These are phyloP conservation scores for Liquidambar formosana DNA, from an alignment of 164 flowering plant genomes.

Conservation along the genomic window DNA sequence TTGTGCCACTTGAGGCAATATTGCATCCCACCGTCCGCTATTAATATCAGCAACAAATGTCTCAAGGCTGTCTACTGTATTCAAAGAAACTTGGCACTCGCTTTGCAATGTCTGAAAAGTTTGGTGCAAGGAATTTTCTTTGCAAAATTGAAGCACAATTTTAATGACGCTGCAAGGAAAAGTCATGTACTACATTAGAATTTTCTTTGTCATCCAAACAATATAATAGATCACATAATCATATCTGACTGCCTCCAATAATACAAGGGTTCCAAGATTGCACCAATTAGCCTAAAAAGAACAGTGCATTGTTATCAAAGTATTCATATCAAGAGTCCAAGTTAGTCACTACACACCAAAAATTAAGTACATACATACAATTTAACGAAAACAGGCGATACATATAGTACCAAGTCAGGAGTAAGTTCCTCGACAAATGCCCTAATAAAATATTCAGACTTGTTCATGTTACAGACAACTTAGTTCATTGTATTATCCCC, in stretches of 20 bases:
- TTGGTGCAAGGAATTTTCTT: conserved; percentile 91
- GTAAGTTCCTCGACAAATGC: too few relatives aligned
- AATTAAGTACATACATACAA: too few relatives aligned
- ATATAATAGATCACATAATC: neutral
- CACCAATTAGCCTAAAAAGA: too few relatives aligned
- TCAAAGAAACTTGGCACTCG: conserved; percentile 96
- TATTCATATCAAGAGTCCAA: too few relatives aligned
- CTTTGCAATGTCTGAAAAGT: conserved; percentile 89
- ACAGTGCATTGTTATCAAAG: too few relatives aligned
- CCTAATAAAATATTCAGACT: too few relatives aligned
- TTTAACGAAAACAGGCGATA: too few relatives aligned
- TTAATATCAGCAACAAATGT: conserved; percentile 93
- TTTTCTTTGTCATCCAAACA: neutral
- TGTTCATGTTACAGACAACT: too few relatives aligned
- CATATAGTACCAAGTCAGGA: too few relatives aligned
- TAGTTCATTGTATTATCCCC: too few relatives aligned
- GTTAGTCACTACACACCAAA: too few relatives aligned
- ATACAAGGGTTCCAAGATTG: too few relatives aligned
- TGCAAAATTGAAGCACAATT: conserved; percentile 97
- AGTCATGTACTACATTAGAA: neutral
- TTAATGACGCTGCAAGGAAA: conserved; percentile 79
- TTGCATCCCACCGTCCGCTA: conserved; percentile 95
- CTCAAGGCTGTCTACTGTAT: conserved; percentile 94
- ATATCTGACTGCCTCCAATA: neutral
- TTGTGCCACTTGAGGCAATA: conserved; percentile 92